These are phyloP conservation scores for Martiniozyma abietophila DNA, from an alignment of 805 yeast species.

Conservation along the genomic window DNA sequence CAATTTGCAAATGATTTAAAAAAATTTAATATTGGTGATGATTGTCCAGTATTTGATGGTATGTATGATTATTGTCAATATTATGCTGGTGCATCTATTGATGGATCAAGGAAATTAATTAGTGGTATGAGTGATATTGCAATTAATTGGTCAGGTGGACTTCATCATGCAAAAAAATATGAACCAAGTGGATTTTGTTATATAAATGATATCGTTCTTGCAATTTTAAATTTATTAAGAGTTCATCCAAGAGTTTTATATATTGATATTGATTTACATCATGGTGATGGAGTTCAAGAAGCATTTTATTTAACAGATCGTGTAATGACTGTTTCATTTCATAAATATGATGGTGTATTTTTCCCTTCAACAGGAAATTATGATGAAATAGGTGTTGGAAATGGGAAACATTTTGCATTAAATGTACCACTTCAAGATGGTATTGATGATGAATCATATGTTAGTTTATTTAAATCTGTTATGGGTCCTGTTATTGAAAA, in stretches of 20 bases:
- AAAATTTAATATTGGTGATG: constrained; percentile 87
- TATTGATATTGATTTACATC: constrained; percentile 91
- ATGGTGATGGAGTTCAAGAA: constrained; percentile 97
- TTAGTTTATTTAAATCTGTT: constrained; percentile 66
- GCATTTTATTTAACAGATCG: constrained; percentile 92
- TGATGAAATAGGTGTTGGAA: constrained; percentile 82
- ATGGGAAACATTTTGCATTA: constrained; percentile 79
- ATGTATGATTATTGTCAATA: constrained; percentile 82
- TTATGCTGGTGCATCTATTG: constrained; percentile 90
- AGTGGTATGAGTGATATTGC: constrained; percentile 89
- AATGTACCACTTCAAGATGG: constrained; percentile 95
- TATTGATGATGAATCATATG: constrained; percentile 84
- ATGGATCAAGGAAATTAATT: constrained; percentile 80
- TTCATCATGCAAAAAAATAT: constrained; percentile 91
- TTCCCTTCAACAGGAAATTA: constrained; percentile 96
- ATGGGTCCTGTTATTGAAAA: constrained; percentile 85
- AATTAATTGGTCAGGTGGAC: constrained; percentile 93
- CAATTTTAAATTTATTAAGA: constrained; percentile 73
- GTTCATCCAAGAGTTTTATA: constrained; percentile 90
- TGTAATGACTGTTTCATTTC: constrained; percentile 94
- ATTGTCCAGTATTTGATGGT: constrained; percentile 93
- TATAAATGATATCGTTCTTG: constrained; percentile 86
- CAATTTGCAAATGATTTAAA: constrained; percentile 48
- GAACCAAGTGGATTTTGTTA: constrained; percentile 96
- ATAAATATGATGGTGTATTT: constrained; percentile 86